Evolutionary conservation across 164 flowering plant species (phyloP).

Genomic region (Vitis vinifera): ASM3070453v1 NC_081817.1:28616001-28616500

Average conservation of each 20-base stretch:
- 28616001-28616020: no score
- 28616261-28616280: constrained; percentile 1
- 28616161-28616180: constrained; percentile 17
- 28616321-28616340: constrained; percentile 7
- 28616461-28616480: no score
- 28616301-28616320: not conserved
- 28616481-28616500: no score
- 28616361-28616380: constrained; percentile 12
- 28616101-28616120: constrained; percentile 7
- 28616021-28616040: no score
- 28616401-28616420: constrained; percentile 10
- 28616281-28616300: not conserved
- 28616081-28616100: constrained; percentile 6
- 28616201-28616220: not conserved
- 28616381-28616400: constrained; percentile 5
- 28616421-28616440: not conserved
- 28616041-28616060: no score
- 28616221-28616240: constrained; percentile 4
- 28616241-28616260: constrained; percentile 17
- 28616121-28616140: constrained; percentile 2
- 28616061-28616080: constrained; percentile 4
- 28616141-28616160: not conserved
- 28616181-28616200: constrained; percentile 1
- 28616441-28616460: no score
- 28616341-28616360: constrained; percentile 2